Percentiles rank a stretch among this genome's conserved stretches.
These are phyloP conservation scores for Fistulinella prunicolor DNA, from an alignment of 768 basidiomycete species.

Conservation along the genomic window DNA sequence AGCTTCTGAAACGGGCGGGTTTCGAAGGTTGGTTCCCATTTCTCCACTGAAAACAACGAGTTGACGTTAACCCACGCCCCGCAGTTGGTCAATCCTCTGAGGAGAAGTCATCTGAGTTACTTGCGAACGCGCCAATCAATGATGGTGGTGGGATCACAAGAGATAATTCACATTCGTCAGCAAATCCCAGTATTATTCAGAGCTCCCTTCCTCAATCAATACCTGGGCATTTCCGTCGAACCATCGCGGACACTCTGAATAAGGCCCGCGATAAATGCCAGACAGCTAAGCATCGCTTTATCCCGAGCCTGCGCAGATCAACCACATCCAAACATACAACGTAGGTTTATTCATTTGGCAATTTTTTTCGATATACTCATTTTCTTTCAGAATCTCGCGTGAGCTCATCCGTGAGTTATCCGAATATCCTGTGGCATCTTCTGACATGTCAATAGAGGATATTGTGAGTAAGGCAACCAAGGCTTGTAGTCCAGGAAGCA, in stretches of 20 bases:
- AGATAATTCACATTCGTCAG: neutral
- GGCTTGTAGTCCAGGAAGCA: conserved; percentile 58
- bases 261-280: neutral
- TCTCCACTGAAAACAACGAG: neutral
- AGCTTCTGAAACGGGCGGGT: conserved; percentile 72
- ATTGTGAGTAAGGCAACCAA: conserved; percentile 66
- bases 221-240: neutral
- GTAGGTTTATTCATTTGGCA: neutral
- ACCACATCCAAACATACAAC: neutral
- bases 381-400: conserved; percentile 2
- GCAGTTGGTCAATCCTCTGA: conserved; percentile 83
- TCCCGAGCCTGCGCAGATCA: neutral
- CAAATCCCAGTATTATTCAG: neutral
- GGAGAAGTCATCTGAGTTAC: conserved; percentile 54
- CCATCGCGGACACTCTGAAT: too few relatives aligned
- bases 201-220: neutral
- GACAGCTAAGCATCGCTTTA: neutral
- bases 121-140: neutral
- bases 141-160: neutral
- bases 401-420: conserved; percentile 35
- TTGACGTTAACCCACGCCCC: conserved; percentile 5
- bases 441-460: conserved; percentile 32
- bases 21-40: conserved; percentile 60
- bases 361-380: neutral
- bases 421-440: neutral